These are phyloP conservation scores for Hypoxylon sp. DNA, from an alignment of 2,329 filamentous ascomycete species.

Conservation along the genomic window DNA sequence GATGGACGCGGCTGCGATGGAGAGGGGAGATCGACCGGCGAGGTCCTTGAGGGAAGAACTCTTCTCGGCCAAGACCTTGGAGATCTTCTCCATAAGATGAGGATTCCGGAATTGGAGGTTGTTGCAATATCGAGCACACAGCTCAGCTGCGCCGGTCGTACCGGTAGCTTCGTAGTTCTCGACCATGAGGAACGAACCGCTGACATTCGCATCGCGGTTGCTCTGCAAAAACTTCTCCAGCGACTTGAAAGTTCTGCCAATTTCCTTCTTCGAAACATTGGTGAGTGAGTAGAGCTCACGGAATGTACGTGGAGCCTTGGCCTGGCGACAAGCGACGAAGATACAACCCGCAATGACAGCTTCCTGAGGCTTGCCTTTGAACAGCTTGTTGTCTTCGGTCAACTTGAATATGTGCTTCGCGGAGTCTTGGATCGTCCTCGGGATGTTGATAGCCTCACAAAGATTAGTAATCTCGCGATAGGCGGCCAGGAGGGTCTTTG, in stretches of 20 bases:
- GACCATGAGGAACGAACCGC: conserved; percentile 68
- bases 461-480: conserved; percentile 90
- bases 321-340: conserved; percentile 96
- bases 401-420: conserved; percentile 97
- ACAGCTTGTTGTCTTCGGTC: conserved; percentile 90
- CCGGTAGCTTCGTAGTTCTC: conserved; percentile 80
- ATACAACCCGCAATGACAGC: conserved; percentile 96
- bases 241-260: conserved; percentile 93
- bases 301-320: conserved; percentile 89
- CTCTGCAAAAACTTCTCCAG: conserved; percentile 90
- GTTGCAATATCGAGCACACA: conserved; percentile 92
- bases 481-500: conserved; percentile 85
- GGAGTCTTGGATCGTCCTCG: conserved; percentile 85
- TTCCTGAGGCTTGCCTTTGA: conserved; percentile 96
- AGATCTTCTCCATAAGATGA: conserved; percentile 83
- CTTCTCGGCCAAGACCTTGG: conserved; percentile 82
- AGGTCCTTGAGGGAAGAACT: conserved; percentile 84
- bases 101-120: conserved; percentile 80
- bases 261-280: conserved; percentile 96
- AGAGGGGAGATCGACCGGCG: conserved; percentile 92
- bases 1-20: conserved; percentile 94
- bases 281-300: conserved; percentile 95
- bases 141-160: conserved; percentile 84
- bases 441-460: conserved; percentile 87
- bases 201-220: conserved; percentile 74